Base-by-base conservation (phyloP, 345 rosid species). In the Garcia nutans region DNA sequence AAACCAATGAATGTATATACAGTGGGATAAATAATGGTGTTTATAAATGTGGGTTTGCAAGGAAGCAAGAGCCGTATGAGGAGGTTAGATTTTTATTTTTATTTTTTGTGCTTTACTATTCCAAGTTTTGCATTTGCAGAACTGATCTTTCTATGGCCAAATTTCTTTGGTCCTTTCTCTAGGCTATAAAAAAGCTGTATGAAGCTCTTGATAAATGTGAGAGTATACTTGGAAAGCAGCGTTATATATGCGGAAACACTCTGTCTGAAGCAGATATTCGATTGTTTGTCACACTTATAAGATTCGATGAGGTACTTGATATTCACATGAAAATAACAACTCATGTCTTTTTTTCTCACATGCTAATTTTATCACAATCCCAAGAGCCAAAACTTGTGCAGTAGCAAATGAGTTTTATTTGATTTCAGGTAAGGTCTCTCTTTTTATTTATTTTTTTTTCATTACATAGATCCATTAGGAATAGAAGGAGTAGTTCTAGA, bases 251-350 rank as follows among this genome's bases (percentile, higher is more conserved):
- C 50, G 97, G 95, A 61, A 88, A 90, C 70, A 74, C 73, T 50
- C 72, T 92, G 60, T 80, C 97, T 2, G 98, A 94, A 81, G 83
- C 94, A 6, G 97, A 92, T 85, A 82, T 94, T 12, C 80, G 95
- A 58, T 78, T 92, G 78, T 94, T 94, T 73, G 95, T 89, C 66
- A 94, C 98, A 11, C 86, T 94, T 31, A 89, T 94, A 83, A 91
- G 98, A 89, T 94, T 92, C 79, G 98, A 94, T 67, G 98, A 94
- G 97, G 96, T 93, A 87, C 52, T 56, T 24, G 17, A 50, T 54
- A 23, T 71, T 24, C 66, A 24, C 15, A 2, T 28, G 2, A 31
- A 64, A 24, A 3, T 24, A 55, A 55, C 50, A 47, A 11, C 50
- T 47, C 0, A 47, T 47, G 13, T 47, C 50, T 47, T 12, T 47